Evolutionary conservation across 2,329 filamentous ascomycete genomes (phyloP).

Genomic region (Clarireedia monteithiana): DNA sequence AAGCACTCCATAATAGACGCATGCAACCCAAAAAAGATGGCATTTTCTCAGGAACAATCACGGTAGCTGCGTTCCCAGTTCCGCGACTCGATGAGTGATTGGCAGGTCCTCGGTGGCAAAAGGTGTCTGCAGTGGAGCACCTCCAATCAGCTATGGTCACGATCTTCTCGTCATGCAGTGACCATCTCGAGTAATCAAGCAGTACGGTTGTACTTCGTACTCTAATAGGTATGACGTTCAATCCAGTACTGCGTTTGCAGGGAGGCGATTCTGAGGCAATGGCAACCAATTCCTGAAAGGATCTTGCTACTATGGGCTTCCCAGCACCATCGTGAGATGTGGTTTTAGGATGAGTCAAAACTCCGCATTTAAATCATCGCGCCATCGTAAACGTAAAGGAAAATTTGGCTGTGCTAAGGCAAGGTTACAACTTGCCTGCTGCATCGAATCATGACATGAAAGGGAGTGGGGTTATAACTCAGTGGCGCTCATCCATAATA

Average conservation of each 20-base stretch:
- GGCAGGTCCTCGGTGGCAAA: constrained; percentile 6
- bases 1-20: background rate
- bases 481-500: background rate
- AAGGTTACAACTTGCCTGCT: background rate
- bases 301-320: no score
- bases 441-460: background rate
- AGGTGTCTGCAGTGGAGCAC: constrained; percentile 1
- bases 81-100: background rate
- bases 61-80: background rate
- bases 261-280: no score
- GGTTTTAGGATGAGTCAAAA: background rate
- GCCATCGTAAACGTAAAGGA: no score
- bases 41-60: constrained; percentile 7
- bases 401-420: no score
- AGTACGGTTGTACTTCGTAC: background rate
- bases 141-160: constrained; percentile 5
- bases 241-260: background rate
- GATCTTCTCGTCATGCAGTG: constrained; percentile 6
- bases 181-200: background rate
- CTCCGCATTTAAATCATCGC: background rate
- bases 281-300: background rate
- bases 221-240: background rate
- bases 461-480: constrained; percentile 3
- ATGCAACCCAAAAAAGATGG: constrained; percentile 3
- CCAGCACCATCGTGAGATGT: no score